Percentiles rank a stretch among this genome's conserved stretches.
Conservation (phyloP, 1,139 yeast genomes). For the Geotrichum armillariae region DNA sequence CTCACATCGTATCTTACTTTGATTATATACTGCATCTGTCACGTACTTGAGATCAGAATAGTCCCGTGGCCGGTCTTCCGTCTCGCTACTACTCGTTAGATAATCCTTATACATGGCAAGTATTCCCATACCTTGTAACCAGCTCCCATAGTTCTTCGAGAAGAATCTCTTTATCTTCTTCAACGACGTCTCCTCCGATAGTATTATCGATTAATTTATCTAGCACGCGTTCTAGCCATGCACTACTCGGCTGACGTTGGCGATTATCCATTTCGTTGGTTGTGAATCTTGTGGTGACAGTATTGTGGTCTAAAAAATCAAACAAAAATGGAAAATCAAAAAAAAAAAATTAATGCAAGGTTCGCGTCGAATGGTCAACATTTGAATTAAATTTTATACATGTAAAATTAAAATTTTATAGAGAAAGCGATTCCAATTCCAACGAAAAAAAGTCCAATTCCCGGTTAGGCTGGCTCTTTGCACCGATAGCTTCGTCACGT, state of each 20-base stretch:
- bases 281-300: neutral
- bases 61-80: conserved; percentile 9
- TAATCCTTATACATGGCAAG: too few relatives aligned
- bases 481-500: conserved; percentile 19
- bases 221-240: conserved; percentile 18
- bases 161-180: conserved; percentile 17
- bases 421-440: conserved; percentile 19
- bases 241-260: conserved; percentile 4
- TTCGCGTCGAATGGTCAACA: conserved; percentile 5
- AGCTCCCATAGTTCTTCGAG: conserved; percentile 15
- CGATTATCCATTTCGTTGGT: conserved; percentile 2
- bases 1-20: conserved; percentile 6
- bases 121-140: conserved; percentile 12
- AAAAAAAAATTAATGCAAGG: conserved; percentile 1
- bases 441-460: conserved; percentile 18
- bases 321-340: neutral
- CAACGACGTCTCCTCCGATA: conserved; percentile 17
- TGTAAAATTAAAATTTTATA: conserved; percentile 2
- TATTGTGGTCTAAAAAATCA: neutral
- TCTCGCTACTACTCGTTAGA: too few relatives aligned
- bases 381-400: neutral
- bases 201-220: conserved; percentile 18
- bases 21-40: conserved; percentile 10
- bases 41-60: conserved; percentile 16
- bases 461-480: neutral